Percentiles rank a stretch among this genome's conserved stretches.
Evolutionary conservation across 2,329 filamentous ascomycete genomes (phyloP).

Genomic region (Sporothrix sp.): DNA sequence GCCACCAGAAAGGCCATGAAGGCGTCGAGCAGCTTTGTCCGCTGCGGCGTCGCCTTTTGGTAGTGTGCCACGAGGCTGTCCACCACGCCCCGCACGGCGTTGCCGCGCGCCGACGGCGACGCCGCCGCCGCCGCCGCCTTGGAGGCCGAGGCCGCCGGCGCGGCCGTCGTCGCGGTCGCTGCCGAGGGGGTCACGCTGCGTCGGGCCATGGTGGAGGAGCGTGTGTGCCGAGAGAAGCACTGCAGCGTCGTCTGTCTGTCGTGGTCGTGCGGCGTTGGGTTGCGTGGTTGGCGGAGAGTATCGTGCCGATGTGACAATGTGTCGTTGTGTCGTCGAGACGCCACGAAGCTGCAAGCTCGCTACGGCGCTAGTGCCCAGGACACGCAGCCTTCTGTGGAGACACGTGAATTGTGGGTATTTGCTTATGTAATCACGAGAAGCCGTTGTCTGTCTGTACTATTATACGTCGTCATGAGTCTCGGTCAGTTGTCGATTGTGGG

Average conservation of each 20-base stretch:
- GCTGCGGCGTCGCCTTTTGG: conserved; percentile 69
- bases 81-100: conserved; percentile 46
- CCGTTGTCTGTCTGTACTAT: too few relatives aligned
- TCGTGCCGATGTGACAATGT: not conserved
- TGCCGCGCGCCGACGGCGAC: not conserved
- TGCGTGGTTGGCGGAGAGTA: not conserved
- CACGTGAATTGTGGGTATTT: too few relatives aligned
- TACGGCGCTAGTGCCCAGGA: conserved; percentile 11
- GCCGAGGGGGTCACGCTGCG: conserved; percentile 10
- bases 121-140: not conserved
- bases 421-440: too few relatives aligned
- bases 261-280: not conserved
- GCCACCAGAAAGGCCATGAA: conserved; percentile 83
- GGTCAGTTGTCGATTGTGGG: too few relatives aligned
- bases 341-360: conserved; percentile 7
- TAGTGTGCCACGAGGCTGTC: conserved; percentile 70
- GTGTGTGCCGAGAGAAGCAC: too few relatives aligned
- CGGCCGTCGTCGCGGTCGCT: not conserved
- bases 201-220: conserved; percentile 8
- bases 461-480: too few relatives aligned
- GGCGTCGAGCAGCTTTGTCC: conserved; percentile 81
- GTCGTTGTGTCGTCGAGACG: too few relatives aligned
- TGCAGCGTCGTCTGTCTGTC: too few relatives aligned
- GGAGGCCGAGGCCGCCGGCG: not conserved
- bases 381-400: conserved; percentile 17